Percentiles rank a stretch among this genome's conserved stretches.
These are phyloP conservation scores for Alternaria incomplexa DNA, from an alignment of 2,329 filamentous ascomycete genomes.

Conservation along the genomic window DNA sequence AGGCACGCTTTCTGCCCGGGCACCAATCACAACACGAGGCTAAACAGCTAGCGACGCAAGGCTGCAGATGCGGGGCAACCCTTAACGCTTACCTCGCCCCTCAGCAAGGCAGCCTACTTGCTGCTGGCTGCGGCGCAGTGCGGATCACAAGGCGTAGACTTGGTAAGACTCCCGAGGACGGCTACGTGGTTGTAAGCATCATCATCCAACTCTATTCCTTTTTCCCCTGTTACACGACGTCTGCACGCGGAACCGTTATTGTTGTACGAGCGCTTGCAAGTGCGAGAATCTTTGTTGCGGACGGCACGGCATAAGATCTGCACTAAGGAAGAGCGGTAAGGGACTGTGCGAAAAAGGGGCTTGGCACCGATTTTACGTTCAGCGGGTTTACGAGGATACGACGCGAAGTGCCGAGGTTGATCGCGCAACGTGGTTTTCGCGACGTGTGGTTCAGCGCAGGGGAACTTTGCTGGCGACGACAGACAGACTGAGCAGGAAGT, in stretches of 20 bases:
- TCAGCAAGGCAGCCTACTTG: neutral
- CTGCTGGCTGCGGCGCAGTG: neutral
- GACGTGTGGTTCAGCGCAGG: neutral
- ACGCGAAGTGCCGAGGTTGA: neutral
- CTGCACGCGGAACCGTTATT: neutral
- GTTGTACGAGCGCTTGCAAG: neutral
- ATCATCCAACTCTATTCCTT: neutral
- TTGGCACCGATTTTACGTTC: neutral
- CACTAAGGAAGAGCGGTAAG: neutral
- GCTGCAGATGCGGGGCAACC: neutral
- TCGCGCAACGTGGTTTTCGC: neutral
- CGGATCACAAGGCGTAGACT: neutral
- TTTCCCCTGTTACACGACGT: neutral
- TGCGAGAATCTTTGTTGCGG: neutral
- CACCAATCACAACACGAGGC: neutral
- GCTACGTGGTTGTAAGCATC: neutral
- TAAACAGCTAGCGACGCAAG: neutral
- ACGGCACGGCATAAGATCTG: neutral
- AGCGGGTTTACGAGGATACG: neutral
- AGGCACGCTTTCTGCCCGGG: neutral
- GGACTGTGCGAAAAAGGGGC: neutral
- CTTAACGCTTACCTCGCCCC: neutral
- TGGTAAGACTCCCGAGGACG: neutral
- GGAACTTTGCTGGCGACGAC: neutral
- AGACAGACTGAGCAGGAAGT: neutral